These are phyloP conservation scores for Selenicereus undatus DNA, from an alignment of 148 eudicot species.

Conservation along the genomic window DNA sequence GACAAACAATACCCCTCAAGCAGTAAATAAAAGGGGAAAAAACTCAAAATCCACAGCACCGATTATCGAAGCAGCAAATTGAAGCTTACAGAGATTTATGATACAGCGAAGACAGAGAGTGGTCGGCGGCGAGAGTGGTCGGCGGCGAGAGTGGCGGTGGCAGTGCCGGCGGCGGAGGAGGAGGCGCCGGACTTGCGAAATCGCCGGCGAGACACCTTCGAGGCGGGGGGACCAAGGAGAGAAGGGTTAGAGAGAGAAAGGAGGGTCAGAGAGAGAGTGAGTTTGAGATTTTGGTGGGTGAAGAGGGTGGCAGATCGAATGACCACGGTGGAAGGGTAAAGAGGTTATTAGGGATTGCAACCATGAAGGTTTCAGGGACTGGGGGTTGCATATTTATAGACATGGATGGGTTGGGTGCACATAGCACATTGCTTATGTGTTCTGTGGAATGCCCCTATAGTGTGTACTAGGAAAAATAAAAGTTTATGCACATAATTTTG, in stretches of 20 bases:
- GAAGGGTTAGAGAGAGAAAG: neutral
- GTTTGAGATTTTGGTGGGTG: neutral
- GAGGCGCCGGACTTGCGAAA: neutral
- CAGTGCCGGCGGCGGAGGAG: neutral
- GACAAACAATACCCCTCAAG: neutral
- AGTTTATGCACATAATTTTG: neutral
- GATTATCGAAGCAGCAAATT: neutral
- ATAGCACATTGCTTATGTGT: neutral
- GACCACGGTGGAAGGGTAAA: neutral
- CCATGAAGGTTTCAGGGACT: neutral
- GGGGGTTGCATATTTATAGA: neutral
- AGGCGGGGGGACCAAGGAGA: neutral
- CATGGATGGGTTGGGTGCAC: neutral
- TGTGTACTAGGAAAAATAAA: neutral
- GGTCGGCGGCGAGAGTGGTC: neutral
- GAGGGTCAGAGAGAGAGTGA: neutral
- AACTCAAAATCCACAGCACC: neutral
- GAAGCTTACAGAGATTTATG: constrained; percentile 7
- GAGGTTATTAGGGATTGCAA: constrained; percentile 2
- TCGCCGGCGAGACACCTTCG: neutral
- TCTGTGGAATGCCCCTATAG: neutral
- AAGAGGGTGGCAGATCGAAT: neutral
- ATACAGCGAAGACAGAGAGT: neutral
- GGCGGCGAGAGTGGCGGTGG: too few relatives aligned
- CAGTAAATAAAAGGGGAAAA: neutral